Conservation (phyloP, 768 basidiomycete genomes). For the Gymnopilus dilepis region DNA sequence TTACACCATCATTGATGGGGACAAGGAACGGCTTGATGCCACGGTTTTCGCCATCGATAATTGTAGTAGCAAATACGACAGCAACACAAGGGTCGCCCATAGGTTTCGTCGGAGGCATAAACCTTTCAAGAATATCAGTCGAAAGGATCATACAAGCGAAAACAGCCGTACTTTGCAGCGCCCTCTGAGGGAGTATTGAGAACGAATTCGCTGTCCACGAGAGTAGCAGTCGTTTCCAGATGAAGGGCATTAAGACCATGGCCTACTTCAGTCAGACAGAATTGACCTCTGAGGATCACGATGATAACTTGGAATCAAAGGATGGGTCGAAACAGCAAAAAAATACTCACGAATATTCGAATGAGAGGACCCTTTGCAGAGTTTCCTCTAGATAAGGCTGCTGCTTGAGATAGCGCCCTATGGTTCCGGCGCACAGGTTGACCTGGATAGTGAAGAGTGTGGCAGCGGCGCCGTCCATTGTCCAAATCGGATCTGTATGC, state of each 20-base stretch:
- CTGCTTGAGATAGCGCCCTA: slow-evolving; percentile 12
- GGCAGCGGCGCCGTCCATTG: slow-evolving; percentile 7
- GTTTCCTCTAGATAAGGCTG: slow-evolving; percentile 3
- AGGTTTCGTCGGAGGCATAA: slow-evolving; percentile 50
- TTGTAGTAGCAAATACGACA: slow-evolving; percentile 45
- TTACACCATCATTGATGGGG: slow-evolving; percentile 39
- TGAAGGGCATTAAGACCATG: slow-evolving; percentile 49
- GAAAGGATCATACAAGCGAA: background rate
- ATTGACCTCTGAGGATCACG: slow-evolving; percentile 41
- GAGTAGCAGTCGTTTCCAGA: slow-evolving; percentile 48
- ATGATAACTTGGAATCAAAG: too few species aligned
- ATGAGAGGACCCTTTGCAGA: slow-evolving; percentile 10
- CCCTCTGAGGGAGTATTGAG: slow-evolving; percentile 40
- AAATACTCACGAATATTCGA: background rate
- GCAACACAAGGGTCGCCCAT: slow-evolving; percentile 39
- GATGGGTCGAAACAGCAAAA: background rate
- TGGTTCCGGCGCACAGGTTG: slow-evolving; percentile 17
- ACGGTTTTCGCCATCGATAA: slow-evolving; percentile 37
- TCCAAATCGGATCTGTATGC: slow-evolving; percentile 15
- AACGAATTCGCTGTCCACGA: slow-evolving; percentile 40
- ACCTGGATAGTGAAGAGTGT: slow-evolving; percentile 14
- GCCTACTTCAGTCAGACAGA: slow-evolving; percentile 48
- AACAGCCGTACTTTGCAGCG: slow-evolving; percentile 43
- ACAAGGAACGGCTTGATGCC: slow-evolving; percentile 47
- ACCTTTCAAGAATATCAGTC: slow-evolving; percentile 29